These are phyloP conservation scores for Lanmaoa pseudosensibilis DNA, from an alignment of 768 basidiomycete species.

Conservation along the genomic window DNA sequence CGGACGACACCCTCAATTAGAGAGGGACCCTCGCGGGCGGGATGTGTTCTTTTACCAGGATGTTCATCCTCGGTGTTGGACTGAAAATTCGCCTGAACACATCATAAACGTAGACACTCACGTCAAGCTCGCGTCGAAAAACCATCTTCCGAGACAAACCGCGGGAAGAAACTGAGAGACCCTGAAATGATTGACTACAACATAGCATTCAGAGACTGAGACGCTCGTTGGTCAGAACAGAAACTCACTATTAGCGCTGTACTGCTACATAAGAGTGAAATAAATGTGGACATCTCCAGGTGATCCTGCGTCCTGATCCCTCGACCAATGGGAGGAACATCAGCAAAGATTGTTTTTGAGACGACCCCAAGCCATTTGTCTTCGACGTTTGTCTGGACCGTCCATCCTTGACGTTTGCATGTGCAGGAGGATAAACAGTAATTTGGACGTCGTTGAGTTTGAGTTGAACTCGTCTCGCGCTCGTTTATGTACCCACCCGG, in stretches of 20 bases:
- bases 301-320: slow-evolving; percentile 90
- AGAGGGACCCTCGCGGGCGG: slow-evolving; percentile 46
- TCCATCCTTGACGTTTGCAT: slow-evolving; percentile 53
- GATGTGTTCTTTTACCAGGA: slow-evolving; percentile 89
- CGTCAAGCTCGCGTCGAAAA: slow-evolving; percentile 4
- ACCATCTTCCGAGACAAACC: background rate
- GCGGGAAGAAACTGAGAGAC: background rate
- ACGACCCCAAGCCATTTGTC: slow-evolving; percentile 42
- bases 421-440: slow-evolving; percentile 65
- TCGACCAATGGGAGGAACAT: slow-evolving; percentile 87
- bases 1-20: slow-evolving; percentile 28
- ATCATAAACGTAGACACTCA: slow-evolving; percentile 28
- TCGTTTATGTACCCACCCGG: slow-evolving; percentile 35
- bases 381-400: slow-evolving; percentile 91
- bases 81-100: slow-evolving; percentile 12
- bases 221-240: background rate
- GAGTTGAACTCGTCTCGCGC: background rate
- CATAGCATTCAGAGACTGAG: background rate
- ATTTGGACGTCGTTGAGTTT: slow-evolving; percentile 73
- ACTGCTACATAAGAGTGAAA: slow-evolving; percentile 7
- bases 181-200: background rate
- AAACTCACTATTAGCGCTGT: slow-evolving; percentile 10
- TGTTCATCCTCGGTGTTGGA: slow-evolving; percentile 66
- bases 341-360: slow-evolving; percentile 95
- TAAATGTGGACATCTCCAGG: slow-evolving; percentile 71